These are phyloP conservation scores for Wickerhamomyces canadensis DNA, from an alignment of 805 yeast species.

Conservation along the genomic window DNA sequence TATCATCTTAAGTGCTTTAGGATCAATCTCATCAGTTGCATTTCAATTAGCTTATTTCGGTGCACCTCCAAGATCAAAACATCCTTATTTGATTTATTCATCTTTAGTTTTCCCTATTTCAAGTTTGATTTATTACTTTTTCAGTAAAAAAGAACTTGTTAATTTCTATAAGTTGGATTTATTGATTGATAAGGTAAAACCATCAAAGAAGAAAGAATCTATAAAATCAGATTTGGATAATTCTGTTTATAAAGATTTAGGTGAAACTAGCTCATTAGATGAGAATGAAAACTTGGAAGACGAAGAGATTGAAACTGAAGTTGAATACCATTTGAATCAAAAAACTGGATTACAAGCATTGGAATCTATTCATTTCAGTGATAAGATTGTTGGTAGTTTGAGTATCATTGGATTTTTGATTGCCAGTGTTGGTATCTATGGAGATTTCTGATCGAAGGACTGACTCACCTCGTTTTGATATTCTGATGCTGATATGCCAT, in stretches of 20 bases:
- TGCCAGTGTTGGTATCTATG: conserved; percentile 50
- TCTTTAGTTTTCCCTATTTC: conserved; percentile 22
- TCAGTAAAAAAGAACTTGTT: conserved; percentile 5
- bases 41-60: conserved; percentile 51
- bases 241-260: conserved; percentile 40
- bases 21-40: conserved; percentile 43
- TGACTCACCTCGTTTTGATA: no score
- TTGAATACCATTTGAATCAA: conserved; percentile 36
- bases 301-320: conserved; percentile 36
- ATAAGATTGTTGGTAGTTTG: conserved; percentile 35
- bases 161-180: conserved; percentile 7
- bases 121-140: conserved; percentile 9
- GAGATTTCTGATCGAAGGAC: conserved; percentile 45
- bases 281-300: conserved; percentile 24
- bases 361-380: conserved; percentile 30
- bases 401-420: conserved; percentile 42
- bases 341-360: conserved; percentile 30
- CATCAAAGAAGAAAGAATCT: conserved; percentile 11
- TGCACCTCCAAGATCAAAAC: conserved; percentile 53
- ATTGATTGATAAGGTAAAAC: conserved; percentile 4
- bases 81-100: conserved; percentile 64
- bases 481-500: no score
- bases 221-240: conserved; percentile 38
- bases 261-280: conserved; percentile 17
- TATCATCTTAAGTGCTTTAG: conserved; percentile 30